Conservation (phyloP, 116 monocot species). For the Papilionanthe hybrid region DNA sequence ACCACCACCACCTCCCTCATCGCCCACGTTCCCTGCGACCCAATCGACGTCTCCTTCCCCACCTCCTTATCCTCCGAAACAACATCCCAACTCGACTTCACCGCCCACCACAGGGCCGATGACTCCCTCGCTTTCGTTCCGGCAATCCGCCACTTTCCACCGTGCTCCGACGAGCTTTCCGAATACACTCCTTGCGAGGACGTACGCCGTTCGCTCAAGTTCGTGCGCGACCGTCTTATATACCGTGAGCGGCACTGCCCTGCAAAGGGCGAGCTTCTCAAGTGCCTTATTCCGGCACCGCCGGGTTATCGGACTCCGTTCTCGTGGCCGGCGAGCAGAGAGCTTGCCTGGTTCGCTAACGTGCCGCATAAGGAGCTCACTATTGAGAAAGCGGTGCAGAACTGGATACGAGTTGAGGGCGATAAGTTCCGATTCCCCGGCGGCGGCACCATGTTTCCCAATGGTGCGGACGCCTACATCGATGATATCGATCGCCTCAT, state of each 20-base stretch:
- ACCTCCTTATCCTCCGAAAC: constrained; percentile 30
- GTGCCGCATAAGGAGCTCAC: constrained; percentile 79
- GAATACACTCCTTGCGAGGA: constrained; percentile 90
- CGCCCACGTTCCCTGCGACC: too few species aligned
- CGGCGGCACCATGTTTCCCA: constrained; percentile 87
- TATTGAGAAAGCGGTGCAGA: constrained; percentile 83
- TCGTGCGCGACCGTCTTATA: constrained; percentile 44
- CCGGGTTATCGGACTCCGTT: constrained; percentile 59
- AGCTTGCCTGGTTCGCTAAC: constrained; percentile 64
- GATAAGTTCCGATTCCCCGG: constrained; percentile 84
- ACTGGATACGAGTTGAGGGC: constrained; percentile 79
- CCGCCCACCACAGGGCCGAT: constrained; percentile 9
- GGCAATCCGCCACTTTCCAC: constrained; percentile 13
- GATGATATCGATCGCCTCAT: constrained; percentile 56
- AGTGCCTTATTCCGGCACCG: constrained; percentile 71
- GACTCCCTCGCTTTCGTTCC: constrained; percentile 4
- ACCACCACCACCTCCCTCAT: too few species aligned
- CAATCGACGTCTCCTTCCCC: not conserved
- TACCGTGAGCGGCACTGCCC: constrained; percentile 80
- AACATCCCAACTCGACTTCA: too few species aligned
- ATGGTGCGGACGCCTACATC: constrained; percentile 74
- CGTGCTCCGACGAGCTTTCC: constrained; percentile 33
- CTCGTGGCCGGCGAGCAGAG: constrained; percentile 61
- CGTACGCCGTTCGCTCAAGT: constrained; percentile 43
- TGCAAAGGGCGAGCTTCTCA: constrained; percentile 33